Evolutionary conservation across 1,284 basidiomycete species (phyloP).

Genomic region (Kwoniella shivajii): DNA sequence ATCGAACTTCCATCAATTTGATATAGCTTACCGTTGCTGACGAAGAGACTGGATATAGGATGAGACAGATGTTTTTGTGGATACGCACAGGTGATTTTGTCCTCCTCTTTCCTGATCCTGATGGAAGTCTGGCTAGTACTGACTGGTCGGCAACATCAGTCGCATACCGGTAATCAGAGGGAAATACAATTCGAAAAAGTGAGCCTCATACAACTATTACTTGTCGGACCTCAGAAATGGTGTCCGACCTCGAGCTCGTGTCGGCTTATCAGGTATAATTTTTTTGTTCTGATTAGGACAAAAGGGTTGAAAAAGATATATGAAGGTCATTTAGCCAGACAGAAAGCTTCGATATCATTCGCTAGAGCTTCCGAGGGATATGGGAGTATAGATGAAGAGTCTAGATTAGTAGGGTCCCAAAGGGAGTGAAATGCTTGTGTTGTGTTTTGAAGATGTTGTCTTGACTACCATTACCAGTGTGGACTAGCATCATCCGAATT

Average conservation of each 20-base stretch:
- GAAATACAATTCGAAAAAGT: constrained; percentile 24
- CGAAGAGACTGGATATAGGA: constrained; percentile 38
- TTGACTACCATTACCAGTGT: no score
- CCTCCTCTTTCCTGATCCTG: not conserved
- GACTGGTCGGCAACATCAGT: constrained; percentile 16
- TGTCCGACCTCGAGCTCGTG: not conserved
- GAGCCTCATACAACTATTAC: constrained; percentile 2
- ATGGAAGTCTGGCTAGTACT: not conserved
- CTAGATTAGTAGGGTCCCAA: not conserved
- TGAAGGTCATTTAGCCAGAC: constrained; percentile 40
- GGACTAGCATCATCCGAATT: no score
- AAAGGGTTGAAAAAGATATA: constrained; percentile 39
- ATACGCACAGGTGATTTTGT: constrained; percentile 40
- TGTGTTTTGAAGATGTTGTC: no score
- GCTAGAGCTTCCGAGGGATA: constrained; percentile 2
- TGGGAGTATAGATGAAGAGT: not conserved
- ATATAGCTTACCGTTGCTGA: no score
- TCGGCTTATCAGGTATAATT: not conserved
- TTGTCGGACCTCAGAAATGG: no score
- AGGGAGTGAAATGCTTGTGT: not conserved
- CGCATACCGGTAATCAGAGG: constrained; percentile 36
- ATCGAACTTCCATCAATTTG: no score
- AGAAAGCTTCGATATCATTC: constrained; percentile 15
- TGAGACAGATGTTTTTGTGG: constrained; percentile 50
- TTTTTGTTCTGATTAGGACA: not conserved